phyloP scores from a whole-genome alignment of 768 basidiomycete genomes.

The Guyanaporus albipodus region DNA sequence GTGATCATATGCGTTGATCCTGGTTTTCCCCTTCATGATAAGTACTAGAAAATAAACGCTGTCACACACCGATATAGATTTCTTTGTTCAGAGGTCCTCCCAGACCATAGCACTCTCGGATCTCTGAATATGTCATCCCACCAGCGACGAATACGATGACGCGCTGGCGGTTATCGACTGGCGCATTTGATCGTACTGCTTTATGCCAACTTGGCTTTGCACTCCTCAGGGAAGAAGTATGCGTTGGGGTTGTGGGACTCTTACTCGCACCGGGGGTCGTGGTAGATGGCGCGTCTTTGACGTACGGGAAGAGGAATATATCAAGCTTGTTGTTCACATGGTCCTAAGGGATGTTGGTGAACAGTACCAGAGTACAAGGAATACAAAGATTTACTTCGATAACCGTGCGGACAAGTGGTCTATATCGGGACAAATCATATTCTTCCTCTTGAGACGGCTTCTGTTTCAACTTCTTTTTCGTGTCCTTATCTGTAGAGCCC shows the following conservation, averaged over 20 bases:
- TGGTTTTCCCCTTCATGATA: conserved; percentile 31
- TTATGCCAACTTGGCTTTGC: conserved; percentile 89
- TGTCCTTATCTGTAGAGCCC: conserved; percentile 74
- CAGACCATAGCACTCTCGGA: conserved; percentile 81
- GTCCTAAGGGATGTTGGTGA: conserved; percentile 49
- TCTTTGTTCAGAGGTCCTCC: conserved; percentile 77
- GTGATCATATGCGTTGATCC: conserved; percentile 89
- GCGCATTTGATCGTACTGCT: conserved; percentile 51
- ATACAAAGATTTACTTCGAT: conserved; percentile 60
- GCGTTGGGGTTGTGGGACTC: conserved; percentile 46
- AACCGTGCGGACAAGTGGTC: conserved; percentile 74
- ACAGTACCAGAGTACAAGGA: not conserved
- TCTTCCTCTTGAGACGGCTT: conserved; percentile 79
- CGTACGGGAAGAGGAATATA: conserved; percentile 79
- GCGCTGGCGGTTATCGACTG: conserved; percentile 62
- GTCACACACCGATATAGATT: conserved; percentile 76
- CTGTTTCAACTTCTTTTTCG: conserved; percentile 77
- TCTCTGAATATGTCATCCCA: conserved; percentile 95
- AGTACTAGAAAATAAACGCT: conserved; percentile 33
- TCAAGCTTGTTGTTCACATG: conserved; percentile 78
- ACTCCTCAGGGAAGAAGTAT: conserved; percentile 76
- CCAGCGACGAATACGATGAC: conserved; percentile 90
- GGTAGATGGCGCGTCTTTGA: conserved; percentile 69
- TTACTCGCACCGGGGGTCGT: conserved; percentile 44
- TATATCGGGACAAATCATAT: conserved; percentile 94